These are phyloP conservation scores for Heimioporus retisporus DNA, from an alignment of 1,284 basidiomycete genomes.

Conservation along the genomic window DNA sequence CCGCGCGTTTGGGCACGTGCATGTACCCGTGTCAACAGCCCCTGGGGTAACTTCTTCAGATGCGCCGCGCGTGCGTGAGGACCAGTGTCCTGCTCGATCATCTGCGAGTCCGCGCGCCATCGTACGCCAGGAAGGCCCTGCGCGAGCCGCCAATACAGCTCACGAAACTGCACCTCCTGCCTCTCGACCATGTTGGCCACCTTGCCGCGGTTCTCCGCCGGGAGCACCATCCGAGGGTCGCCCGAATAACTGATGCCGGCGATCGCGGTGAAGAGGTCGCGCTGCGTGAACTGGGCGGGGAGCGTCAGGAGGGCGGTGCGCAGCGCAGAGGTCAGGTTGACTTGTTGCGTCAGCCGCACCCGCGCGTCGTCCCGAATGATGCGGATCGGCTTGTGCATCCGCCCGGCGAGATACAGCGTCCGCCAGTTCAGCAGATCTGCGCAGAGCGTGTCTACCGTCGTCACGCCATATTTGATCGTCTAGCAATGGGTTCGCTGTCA, in stretches of 20 bases:
- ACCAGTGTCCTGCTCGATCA: slow-evolving; percentile 78
- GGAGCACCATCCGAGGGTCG: slow-evolving; percentile 95
- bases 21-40: slow-evolving; percentile 68
- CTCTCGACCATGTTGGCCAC: slow-evolving; percentile 93
- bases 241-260: slow-evolving; percentile 91
- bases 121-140: slow-evolving; percentile 82
- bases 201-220: slow-evolving; percentile 95
- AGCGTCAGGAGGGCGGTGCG: slow-evolving; percentile 85
- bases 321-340: slow-evolving; percentile 93
- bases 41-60: slow-evolving; percentile 80
- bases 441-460: slow-evolving; percentile 91
- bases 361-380: slow-evolving; percentile 91
- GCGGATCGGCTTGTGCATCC: slow-evolving; percentile 97
- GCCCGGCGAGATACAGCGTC: slow-evolving; percentile 93
- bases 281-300: slow-evolving; percentile 80
- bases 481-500: slow-evolving; percentile 44
- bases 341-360: slow-evolving; percentile 92
- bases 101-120: slow-evolving; percentile 63
- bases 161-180: slow-evolving; percentile 87
- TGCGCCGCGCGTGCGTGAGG: slow-evolving; percentile 77
- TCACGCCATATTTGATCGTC: slow-evolving; percentile 99
- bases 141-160: slow-evolving; percentile 86
- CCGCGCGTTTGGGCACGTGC: slow-evolving; percentile 31
- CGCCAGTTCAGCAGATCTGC: slow-evolving; percentile 95
- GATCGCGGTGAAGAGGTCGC: slow-evolving; percentile 88